A percentile compares a stretch with the other conserved stretches of the same genome.
These are phyloP conservation scores for Cucumis melo DNA, from an alignment of 306 rosid genomes.

Conservation along the genomic window DNA sequence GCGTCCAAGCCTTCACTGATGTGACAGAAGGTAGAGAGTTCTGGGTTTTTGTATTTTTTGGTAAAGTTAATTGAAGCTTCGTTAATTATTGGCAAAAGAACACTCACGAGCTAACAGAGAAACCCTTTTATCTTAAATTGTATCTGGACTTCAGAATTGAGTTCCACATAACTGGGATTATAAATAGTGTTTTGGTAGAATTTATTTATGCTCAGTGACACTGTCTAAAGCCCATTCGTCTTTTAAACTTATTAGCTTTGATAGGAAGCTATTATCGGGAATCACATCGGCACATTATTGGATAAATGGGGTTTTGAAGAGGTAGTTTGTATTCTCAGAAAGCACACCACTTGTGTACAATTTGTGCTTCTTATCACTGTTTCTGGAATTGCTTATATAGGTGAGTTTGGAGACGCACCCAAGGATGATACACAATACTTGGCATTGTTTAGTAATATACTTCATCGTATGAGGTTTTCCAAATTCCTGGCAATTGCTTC, in stretches of 20 bases:
- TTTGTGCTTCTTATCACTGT: background rate
- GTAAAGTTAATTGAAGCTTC: background rate
- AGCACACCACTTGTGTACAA: background rate
- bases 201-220: background rate
- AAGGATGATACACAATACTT: slow-evolving; percentile 33
- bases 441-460: slow-evolving; percentile 52
- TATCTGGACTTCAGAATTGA: background rate
- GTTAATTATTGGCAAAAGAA: background rate
- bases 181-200: background rate
- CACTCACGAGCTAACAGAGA: background rate
- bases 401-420: slow-evolving; percentile 19
- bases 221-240: background rate
- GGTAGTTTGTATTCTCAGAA: background rate
- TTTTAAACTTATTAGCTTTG: background rate
- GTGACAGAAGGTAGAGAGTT: slow-evolving; percentile 15
- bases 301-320: background rate
- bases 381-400: slow-evolving; percentile 6
- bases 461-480: slow-evolving; percentile 69
- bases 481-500: slow-evolving; percentile 54
- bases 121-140: background rate
- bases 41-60: background rate
- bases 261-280: background rate
- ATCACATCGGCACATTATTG: background rate
- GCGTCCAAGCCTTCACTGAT: slow-evolving; percentile 47
- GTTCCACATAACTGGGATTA: background rate